Base-by-base conservation (phyloP, 495 filamentous ascomycete species). In the Alectoria sarmentosa region DNA sequence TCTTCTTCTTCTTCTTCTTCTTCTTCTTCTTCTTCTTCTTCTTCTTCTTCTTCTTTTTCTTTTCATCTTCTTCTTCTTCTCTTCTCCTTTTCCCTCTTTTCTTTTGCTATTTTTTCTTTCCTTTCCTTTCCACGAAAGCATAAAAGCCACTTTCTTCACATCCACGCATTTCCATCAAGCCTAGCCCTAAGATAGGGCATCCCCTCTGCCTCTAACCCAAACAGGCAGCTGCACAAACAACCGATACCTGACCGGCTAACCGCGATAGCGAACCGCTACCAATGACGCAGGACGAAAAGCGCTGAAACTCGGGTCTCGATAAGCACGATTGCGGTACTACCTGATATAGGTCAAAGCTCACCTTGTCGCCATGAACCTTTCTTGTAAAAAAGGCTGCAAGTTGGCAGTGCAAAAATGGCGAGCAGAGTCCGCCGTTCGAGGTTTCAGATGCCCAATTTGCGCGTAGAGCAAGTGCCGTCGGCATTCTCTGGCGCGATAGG, bases 391-490 rank as follows among this genome's bases (percentile, higher is more conserved):
- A 42, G 3, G 15, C 44, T 9, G 3, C n/a, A 48, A 11, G 11
- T 36, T 6, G 26, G 17, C 7, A 57, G 1, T 23, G 28, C 36
- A n/a, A 19, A 36, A 17, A 63, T 44, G 61, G 5, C 48, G 7
- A 42, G 14, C 23, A 49, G 26, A 44, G 34, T 48, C 15, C 48
- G n/a, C 14, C 37, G 3, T 39, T 36, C 57, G 7, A 26, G n/a
- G 1, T 39, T 58, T 23, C 42, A 49, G 32, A 49, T 28, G 42
- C 63, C 64, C 11, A 34, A 41, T 13, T 32, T 61, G 30, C 67
- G 56, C 26, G 64, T 69, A 1, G 55, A 64, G 52, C 64, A 66
- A 36, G 48, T 66, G 9, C 54, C 64, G 28, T 69, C 67, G 1
- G 67, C 64, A 0, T 69, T 69, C 60, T 61, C 64, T 4, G 46